Evolutionary conservation across 2,329 filamentous ascomycete species (phyloP).

Genomic region (Phoma sp.): DNA sequence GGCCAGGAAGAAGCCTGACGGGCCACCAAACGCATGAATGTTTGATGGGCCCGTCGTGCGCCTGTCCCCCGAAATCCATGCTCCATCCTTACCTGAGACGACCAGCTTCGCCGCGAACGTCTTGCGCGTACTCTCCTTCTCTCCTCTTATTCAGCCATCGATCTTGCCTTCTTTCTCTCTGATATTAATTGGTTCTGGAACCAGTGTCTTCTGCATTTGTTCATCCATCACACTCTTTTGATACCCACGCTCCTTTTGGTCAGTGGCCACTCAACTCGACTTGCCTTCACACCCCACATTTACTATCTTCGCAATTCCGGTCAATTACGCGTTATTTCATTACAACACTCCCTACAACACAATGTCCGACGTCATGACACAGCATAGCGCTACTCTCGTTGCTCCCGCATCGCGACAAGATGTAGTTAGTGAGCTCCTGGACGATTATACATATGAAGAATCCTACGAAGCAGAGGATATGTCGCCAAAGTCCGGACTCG

Average conservation of each 20-base stretch:
- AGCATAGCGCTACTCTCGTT: slow-evolving; percentile 27
- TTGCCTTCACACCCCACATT: slow-evolving; percentile 1
- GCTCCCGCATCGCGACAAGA: slow-evolving; percentile 45
- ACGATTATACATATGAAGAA: slow-evolving; percentile 41
- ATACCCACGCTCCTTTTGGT: slow-evolving; percentile 21
- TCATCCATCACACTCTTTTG: slow-evolving; percentile 25
- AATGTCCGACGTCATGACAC: slow-evolving; percentile 38
- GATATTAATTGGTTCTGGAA: slow-evolving; percentile 32
- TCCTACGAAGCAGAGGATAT: slow-evolving; percentile 32
- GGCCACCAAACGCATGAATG: slow-evolving; percentile 45
- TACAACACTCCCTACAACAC: slow-evolving; percentile 5
- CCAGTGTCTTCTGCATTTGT: slow-evolving; percentile 26
- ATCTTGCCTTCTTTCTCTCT: slow-evolving; percentile 10
- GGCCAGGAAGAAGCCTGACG: slow-evolving; percentile 33
- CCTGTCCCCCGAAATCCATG: slow-evolving; percentile 39
- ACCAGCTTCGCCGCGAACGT: slow-evolving; percentile 34
- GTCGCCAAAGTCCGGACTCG: slow-evolving; percentile 26
- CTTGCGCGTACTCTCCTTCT: slow-evolving; percentile 26
- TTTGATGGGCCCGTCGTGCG: slow-evolving; percentile 40
- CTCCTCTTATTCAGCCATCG: slow-evolving; percentile 26
- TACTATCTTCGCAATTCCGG: slow-evolving; percentile 8
- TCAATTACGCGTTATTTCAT: not conserved
- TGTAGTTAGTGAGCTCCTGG: slow-evolving; percentile 46
- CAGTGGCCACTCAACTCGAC: slow-evolving; percentile 1
- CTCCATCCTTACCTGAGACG: slow-evolving; percentile 41